A percentile compares a stretch with the other conserved stretches of the same genome.
Evolutionary conservation across 805 yeast species (phyloP).

Genomic region (Priceomyces haplophilus): DNA sequence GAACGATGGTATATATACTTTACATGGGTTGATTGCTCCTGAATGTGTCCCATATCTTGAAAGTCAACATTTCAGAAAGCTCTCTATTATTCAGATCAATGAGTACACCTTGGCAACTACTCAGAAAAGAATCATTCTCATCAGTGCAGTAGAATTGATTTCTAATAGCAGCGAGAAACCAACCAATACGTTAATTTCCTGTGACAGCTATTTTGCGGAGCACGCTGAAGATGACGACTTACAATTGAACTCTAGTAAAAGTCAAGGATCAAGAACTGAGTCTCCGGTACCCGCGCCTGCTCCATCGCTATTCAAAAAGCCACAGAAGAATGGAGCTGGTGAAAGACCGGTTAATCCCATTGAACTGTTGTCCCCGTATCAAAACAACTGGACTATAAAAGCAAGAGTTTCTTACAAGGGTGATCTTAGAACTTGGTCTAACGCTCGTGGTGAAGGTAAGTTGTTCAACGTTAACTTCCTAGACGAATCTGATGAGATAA

Average conservation of each 20-base stretch:
- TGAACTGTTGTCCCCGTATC: slow-evolving; percentile 88
- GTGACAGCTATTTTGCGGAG: slow-evolving; percentile 56
- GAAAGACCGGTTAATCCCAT: slow-evolving; percentile 58
- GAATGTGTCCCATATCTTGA: slow-evolving; percentile 41
- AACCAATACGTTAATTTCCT: slow-evolving; percentile 36
- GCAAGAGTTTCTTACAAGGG: slow-evolving; percentile 89
- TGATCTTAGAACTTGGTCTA: slow-evolving; percentile 85
- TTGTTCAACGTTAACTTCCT: slow-evolving; percentile 82
- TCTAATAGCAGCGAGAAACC: slow-evolving; percentile 35
- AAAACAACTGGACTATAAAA: slow-evolving; percentile 85
- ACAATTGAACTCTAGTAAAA: slow-evolving; percentile 13
- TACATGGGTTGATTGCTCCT: slow-evolving; percentile 39
- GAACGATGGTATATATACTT: slow-evolving; percentile 36
- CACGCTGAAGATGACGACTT: slow-evolving; percentile 55
- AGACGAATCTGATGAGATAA: slow-evolving; percentile 94
- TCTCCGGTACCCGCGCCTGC: slow-evolving; percentile 9
- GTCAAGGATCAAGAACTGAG: slow-evolving; percentile 8
- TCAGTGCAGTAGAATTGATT: slow-evolving; percentile 45
- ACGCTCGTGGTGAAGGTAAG: slow-evolving; percentile 84
- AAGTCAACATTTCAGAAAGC: slow-evolving; percentile 44
- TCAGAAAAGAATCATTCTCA: slow-evolving; percentile 46
- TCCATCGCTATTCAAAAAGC: slow-evolving; percentile 10
- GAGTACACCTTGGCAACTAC: slow-evolving; percentile 46
- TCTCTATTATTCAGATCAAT: slow-evolving; percentile 39
- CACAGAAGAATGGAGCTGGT: slow-evolving; percentile 6